Evolutionary conservation across 805 yeast species (phyloP), one percentile per base, ranked within the genome.

Genomic region (Yamadazyma phyllophila): DNA sequence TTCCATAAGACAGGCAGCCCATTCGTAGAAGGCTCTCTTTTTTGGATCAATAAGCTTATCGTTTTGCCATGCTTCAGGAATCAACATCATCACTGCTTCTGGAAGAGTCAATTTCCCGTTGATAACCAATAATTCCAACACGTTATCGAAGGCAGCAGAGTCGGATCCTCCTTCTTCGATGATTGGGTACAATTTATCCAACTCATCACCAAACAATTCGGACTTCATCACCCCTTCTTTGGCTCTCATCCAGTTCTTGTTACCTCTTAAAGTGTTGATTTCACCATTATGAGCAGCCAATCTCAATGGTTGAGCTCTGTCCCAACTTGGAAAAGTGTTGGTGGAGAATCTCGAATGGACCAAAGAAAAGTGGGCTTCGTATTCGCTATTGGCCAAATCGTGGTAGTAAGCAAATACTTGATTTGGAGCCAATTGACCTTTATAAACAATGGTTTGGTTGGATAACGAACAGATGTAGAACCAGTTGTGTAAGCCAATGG

Each of bases 291-390:
- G 99, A 33, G 99, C 99, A 27, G 96, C 88, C 85, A 95, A 85
- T 67, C 98, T 78, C 61, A 92, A 77, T 40, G 99, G 99, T 71
- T 92, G 99, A 17, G 99, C 98, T 69, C 99, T 82, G 71, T 94
- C 99, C 99, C 99, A 92, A n/a, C 97, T 89, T 39, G 99, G 99
- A 81, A 92, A 92, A 40, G 99, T 92, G 69, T 92, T 92, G 27
- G 99, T 92, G 47, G 97, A 90, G 77, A 92, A 92, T 65, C 99
- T 82, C 17, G 98, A 91, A 73, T 92, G 99, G 42, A 92, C 98
- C 35, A 92, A 77, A 12, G 97, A 96, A 76, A 94, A 88, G 63
- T 91, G 97, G 38, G 95, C 94, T 71, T 89, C 92, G 68, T 83
- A 92, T 61, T 90, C 94, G 24, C 90, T 92, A 65, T 89, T 90